Evolutionary conservation across 495 filamentous ascomycete species (phyloP).

Genomic region (Chaetomium fimeti): DNA sequence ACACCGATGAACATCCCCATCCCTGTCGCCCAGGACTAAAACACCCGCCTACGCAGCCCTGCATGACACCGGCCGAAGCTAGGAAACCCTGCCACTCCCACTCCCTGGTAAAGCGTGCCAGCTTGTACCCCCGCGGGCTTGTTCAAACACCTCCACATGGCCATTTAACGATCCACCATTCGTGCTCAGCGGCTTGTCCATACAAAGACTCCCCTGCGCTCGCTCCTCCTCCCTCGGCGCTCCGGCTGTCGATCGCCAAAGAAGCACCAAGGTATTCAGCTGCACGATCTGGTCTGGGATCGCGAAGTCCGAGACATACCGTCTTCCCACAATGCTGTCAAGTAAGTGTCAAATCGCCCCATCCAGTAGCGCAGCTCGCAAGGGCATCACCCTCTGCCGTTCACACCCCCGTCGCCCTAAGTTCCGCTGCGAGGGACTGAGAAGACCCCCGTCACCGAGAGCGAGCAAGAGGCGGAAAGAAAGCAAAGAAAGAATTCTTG

Average conservation of each 20-base stretch:
- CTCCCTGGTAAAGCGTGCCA: background rate
- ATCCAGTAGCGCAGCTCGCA: background rate
- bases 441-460: background rate
- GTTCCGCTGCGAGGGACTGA: constrained; percentile 6
- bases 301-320: constrained; percentile 18
- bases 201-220: constrained; percentile 10
- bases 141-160: background rate
- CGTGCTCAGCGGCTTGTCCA: background rate
- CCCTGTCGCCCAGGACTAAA: background rate
- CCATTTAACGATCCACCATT: constrained; percentile 3
- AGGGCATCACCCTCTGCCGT: constrained; percentile 19
- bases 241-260: constrained; percentile 17
- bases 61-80: background rate
- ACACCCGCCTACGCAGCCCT: background rate
- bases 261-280: background rate
- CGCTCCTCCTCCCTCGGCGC: constrained; percentile 8
- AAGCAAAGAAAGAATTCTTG: background rate
- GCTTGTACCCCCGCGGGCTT: background rate
- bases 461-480: background rate
- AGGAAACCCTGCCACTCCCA: background rate
- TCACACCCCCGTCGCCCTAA: constrained; percentile 13
- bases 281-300: background rate
- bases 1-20: background rate
- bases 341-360: constrained; percentile 29
- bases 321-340: constrained; percentile 26